Evolutionary conservation across 1,284 basidiomycete genomes (phyloP).

Genomic region (Moniliophthora roreri): DNA sequence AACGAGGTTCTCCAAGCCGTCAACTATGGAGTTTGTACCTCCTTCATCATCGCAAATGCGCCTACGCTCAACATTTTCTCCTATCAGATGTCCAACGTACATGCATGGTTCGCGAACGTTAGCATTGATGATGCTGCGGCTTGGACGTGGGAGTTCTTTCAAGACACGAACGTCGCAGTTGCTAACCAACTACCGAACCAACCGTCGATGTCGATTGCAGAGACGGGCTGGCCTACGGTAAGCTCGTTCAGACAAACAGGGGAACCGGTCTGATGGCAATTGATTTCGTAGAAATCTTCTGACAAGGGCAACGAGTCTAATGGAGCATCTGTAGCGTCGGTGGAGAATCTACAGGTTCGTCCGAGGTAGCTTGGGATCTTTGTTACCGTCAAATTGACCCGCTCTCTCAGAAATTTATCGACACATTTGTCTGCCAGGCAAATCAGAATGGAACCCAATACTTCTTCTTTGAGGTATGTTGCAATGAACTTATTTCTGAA

Average conservation of each 20-base stretch:
- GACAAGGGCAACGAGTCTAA: slow-evolving; percentile 36
- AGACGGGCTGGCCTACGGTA: slow-evolving; percentile 28
- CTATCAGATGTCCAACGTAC: slow-evolving; percentile 18
- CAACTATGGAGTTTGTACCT: slow-evolving; percentile 54
- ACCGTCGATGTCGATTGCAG: slow-evolving; percentile 37
- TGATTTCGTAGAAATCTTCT: slow-evolving; percentile 13
- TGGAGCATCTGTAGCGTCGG: slow-evolving; percentile 53
- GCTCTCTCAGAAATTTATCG: slow-evolving; percentile 52
- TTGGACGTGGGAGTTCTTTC: slow-evolving; percentile 32
- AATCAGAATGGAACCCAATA: slow-evolving; percentile 69
- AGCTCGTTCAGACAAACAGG: slow-evolving; percentile 30
- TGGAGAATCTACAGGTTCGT: slow-evolving; percentile 54
- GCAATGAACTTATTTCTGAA: neutral
- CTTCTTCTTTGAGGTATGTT: slow-evolving; percentile 60
- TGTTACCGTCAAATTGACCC: slow-evolving; percentile 8
- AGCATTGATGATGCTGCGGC: slow-evolving; percentile 23
- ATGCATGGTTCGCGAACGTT: slow-evolving; percentile 21
- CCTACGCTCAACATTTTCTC: neutral
- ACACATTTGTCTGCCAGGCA: slow-evolving; percentile 72
- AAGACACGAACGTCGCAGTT: slow-evolving; percentile 23
- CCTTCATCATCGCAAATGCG: neutral
- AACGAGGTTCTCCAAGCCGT: slow-evolving; percentile 54
- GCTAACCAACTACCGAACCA: slow-evolving; percentile 28
- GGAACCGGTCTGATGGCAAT: neutral
- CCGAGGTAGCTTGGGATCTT: neutral